Conservation (phyloP, 805 yeast genomes). For the Ogataea paraovalis region DNA sequence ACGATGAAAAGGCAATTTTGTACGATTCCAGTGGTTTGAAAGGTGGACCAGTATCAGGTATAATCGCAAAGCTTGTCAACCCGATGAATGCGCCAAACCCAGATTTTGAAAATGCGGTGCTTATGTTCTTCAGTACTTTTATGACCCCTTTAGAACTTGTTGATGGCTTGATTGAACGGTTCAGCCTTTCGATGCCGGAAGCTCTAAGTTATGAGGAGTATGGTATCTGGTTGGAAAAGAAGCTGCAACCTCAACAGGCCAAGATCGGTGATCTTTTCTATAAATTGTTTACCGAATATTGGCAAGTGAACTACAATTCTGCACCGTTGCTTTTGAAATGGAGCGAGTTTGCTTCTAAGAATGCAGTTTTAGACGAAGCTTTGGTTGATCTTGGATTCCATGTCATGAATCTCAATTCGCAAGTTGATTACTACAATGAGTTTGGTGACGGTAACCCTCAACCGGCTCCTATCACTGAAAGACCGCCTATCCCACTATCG, state of each 20-base stretch:
- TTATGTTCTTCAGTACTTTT: slow-evolving; percentile 74
- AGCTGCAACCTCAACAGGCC: slow-evolving; percentile 61
- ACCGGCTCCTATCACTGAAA: slow-evolving; percentile 7
- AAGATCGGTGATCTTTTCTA: slow-evolving; percentile 66
- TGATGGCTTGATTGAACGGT: slow-evolving; percentile 56
- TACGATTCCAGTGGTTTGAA: slow-evolving; percentile 72
- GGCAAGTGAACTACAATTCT: slow-evolving; percentile 61
- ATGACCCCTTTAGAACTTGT: slow-evolving; percentile 63
- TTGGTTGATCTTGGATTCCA: slow-evolving; percentile 19
- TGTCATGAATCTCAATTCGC: slow-evolving; percentile 20
- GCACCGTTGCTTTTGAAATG: slow-evolving; percentile 34
- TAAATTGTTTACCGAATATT: slow-evolving; percentile 61
- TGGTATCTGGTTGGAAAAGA: slow-evolving; percentile 67
- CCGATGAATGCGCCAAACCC: slow-evolving; percentile 58
- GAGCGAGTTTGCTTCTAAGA: slow-evolving; percentile 20
- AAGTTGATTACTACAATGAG: slow-evolving; percentile 22
- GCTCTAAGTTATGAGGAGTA: slow-evolving; percentile 82
- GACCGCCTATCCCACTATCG: slow-evolving; percentile 22
- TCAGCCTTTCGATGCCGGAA: slow-evolving; percentile 76
- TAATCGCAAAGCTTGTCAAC: slow-evolving; percentile 76
- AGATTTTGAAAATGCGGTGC: slow-evolving; percentile 61
- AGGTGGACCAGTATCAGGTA: slow-evolving; percentile 79
- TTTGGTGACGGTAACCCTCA: slow-evolving; percentile 19
- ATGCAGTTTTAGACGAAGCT: slow-evolving; percentile 8
- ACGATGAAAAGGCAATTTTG: slow-evolving; percentile 42